phyloP scores from a whole-genome alignment of 768 basidiomycete species.

The Tylopilus balloui region DNA sequence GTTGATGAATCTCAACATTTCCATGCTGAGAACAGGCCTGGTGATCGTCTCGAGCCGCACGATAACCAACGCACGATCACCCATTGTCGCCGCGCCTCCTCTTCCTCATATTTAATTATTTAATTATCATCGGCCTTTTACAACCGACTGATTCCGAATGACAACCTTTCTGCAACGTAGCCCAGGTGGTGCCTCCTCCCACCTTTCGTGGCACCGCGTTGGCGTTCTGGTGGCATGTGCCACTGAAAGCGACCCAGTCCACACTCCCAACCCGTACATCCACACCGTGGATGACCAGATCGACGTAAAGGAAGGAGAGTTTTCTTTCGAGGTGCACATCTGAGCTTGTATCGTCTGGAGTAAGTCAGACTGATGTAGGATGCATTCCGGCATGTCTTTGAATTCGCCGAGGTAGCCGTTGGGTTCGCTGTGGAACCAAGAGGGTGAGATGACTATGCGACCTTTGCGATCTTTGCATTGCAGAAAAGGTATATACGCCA shows the following conservation, averaged over 20 bases:
- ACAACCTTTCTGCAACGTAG: neutral
- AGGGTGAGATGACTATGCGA: constrained; percentile 15
- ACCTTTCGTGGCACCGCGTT: constrained; percentile 43
- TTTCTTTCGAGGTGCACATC: constrained; percentile 34
- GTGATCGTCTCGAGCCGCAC: no score
- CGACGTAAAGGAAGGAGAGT: constrained; percentile 34
- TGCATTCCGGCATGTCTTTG: constrained; percentile 41
- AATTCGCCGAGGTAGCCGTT: constrained; percentile 58
- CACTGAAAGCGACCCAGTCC: constrained; percentile 40
- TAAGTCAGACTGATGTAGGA: neutral
- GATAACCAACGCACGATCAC: no score
- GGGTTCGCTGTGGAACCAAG: constrained; percentile 54
- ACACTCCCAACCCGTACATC: constrained; percentile 40
- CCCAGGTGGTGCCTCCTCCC: constrained; percentile 42
- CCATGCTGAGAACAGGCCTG: no score
- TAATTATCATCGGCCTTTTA: no score
- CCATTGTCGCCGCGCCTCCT: no score
- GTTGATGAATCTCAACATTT: no score
- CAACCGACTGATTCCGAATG: neutral
- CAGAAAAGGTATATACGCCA: no score
- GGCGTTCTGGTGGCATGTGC: constrained; percentile 41
- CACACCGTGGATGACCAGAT: constrained; percentile 32
- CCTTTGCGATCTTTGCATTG: no score
- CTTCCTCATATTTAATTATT: no score
- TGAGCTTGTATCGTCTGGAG: neutral